phyloP scores from a whole-genome alignment of 352 stramenopile genomes.

The Aphanomyces astaci region DNA sequence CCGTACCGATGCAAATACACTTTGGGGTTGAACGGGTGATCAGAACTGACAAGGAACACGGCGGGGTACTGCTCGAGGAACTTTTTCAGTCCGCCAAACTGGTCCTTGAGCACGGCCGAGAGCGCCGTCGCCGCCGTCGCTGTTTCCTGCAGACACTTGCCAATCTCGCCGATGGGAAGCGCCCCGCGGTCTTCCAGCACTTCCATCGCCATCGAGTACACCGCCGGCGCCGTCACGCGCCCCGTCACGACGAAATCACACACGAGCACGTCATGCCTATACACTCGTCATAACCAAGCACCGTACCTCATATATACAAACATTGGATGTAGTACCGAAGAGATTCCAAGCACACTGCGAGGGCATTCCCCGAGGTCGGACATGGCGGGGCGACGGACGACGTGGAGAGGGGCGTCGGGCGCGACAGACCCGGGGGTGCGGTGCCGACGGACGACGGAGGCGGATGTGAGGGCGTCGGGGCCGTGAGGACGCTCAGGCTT shows the following conservation, averaged over 20 bases:
- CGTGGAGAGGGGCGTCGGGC: no score
- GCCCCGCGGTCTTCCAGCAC: conserved; percentile 31
- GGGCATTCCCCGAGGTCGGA: not conserved
- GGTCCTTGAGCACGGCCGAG: conserved; percentile 32
- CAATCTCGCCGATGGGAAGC: conserved; percentile 37
- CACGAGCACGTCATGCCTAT: conserved; percentile 31
- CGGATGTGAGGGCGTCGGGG: not conserved
- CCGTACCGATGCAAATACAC: conserved; percentile 30
- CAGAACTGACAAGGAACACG: conserved; percentile 33
- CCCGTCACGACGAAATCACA: conserved; percentile 34
- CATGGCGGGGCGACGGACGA: not conserved
- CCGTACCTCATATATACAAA: not conserved
- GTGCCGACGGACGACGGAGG: not conserved
- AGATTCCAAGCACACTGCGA: not conserved
- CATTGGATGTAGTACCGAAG: conserved; percentile 6
- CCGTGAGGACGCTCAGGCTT: not conserved
- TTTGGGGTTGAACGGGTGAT: conserved; percentile 45
- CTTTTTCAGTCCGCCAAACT: conserved; percentile 42
- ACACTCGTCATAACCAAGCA: not conserved
- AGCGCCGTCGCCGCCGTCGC: conserved; percentile 30
- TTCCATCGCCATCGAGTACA: conserved; percentile 29
- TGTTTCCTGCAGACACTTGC: conserved; percentile 35
- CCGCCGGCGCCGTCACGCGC: conserved; percentile 30
- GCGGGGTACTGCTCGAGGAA: conserved; percentile 38
- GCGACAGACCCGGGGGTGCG: no score